Evolutionary conservation across 305 asterid species (phyloP).

Genomic region (Solanum hybrid): DNA sequence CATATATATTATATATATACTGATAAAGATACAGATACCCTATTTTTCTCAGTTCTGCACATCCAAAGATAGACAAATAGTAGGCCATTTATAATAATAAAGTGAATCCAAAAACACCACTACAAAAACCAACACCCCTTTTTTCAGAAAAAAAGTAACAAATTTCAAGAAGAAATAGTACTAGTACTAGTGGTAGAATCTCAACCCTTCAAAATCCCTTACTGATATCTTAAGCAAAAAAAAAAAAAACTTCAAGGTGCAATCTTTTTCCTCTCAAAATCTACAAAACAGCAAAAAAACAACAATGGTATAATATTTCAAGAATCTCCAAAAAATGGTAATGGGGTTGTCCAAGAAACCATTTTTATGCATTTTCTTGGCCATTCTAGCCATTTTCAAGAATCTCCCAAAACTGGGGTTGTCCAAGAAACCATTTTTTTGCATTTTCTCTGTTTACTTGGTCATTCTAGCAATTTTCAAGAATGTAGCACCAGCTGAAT

Average conservation of each 20-base stretch:
- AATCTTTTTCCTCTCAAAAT: constrained; percentile 21
- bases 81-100: constrained; percentile 12
- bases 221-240: constrained; percentile 22
- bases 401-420: constrained; percentile 29
- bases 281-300: constrained; percentile 10
- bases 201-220: constrained; percentile 10
- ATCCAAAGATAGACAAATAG: constrained; percentile 18
- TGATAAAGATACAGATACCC: constrained; percentile 11
- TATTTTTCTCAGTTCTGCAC: constrained; percentile 12
- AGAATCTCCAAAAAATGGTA: constrained; percentile 17
- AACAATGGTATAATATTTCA: constrained; percentile 34
- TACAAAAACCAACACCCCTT: constrained; percentile 26
- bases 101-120: constrained; percentile 25
- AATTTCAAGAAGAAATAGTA: constrained; percentile 14
- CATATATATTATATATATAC: not conserved
- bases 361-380: constrained; percentile 22
- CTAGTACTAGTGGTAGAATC: not conserved
- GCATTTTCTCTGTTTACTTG: constrained; percentile 23
- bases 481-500: constrained; percentile 27
- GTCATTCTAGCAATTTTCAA: constrained; percentile 20
- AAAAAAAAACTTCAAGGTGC: not conserved
- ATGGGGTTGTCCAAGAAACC: constrained; percentile 39
- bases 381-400: constrained; percentile 16
- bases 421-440: constrained; percentile 27
- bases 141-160: constrained; percentile 14